Evolutionary conservation across 306 rosid genomes (phyloP).

Genomic region (Carpinus fangiana): DNA sequence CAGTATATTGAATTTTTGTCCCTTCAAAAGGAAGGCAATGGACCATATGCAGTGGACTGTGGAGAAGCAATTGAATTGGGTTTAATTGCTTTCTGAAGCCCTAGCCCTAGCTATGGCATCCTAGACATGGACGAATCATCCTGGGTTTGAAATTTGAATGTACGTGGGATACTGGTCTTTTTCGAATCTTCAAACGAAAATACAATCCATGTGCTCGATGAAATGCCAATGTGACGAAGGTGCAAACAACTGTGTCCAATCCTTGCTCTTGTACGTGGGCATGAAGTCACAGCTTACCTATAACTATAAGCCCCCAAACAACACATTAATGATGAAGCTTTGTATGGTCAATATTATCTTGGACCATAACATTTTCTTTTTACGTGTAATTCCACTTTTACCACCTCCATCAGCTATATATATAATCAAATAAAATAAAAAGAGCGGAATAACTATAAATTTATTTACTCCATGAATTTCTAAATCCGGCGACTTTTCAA

Average conservation of each 20-base stretch:
- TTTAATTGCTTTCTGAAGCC: neutral
- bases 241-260: neutral
- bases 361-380: neutral
- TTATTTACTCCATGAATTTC: too few species aligned
- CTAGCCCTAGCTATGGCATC: neutral
- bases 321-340: neutral
- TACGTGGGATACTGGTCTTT: slow-evolving; percentile 19
- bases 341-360: neutral
- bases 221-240: neutral
- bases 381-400: neutral
- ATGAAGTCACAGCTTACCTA: neutral
- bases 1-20: too few species aligned
- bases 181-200: slow-evolving; percentile 22
- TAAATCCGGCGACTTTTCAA: too few species aligned
- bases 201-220: slow-evolving; percentile 19
- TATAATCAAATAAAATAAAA: too few species aligned
- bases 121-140: neutral
- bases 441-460: too few species aligned
- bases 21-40: neutral
- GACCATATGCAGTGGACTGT: neutral
- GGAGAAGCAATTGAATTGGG: neutral
- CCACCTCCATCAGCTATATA: too few species aligned
- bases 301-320: neutral
- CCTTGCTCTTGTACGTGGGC: neutral
- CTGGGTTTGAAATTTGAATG: neutral